Base-by-base conservation (phyloP, 2,329 filamentous ascomycete species). In the Cladobotryum mycophilum region DNA sequence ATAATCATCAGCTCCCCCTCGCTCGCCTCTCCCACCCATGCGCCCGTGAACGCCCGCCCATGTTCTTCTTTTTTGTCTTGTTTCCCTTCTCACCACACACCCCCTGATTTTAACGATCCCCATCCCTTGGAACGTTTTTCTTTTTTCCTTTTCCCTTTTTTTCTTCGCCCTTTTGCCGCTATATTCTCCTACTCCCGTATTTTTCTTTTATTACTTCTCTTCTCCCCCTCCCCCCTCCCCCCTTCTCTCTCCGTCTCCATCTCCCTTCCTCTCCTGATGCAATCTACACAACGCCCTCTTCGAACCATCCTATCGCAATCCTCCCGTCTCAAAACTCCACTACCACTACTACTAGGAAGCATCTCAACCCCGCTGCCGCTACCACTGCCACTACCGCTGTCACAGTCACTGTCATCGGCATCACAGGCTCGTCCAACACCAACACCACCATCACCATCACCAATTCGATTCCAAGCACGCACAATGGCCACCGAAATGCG, bases 401-500 rank as follows among this genome's bases (percentile, higher is more conserved):
- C 40, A 38, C 36, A n/a, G 36, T 15, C 37, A 18, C n/a, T 13
- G 14, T 5, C 41, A 43, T 22, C 41, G 22, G 8, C 41, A 43
- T 15, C 14, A 22, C 8, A 7, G 18, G n/a, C 40, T n/a, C n/a
- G 20, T 18, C n/a, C 41, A 20, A 5, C 22, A 35, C n/a, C 41
- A 20, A 5, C 22, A 35, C 15, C 42, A n/a, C 42, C 14, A 35
- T 35, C 33, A 45, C 13, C 25, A 35, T 34, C 41, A 5, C 42
- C 25, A 34, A 15, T 45, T 17, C 41, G 15, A 4, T 22, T 18
- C 17, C 44, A 37, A 13, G 30, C 33, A 13, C 33, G 33, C 44
- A 46, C 33, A 41, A 46, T 46, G 48, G 41, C 56, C 13, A 40
- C 53, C 8, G 54, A 56, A 40, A 49, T 70, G 61, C 64, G 67